phyloP scores from a whole-genome alignment of 2,329 filamentous ascomycete species.

The Pseudogymnoascus pannorum region DNA sequence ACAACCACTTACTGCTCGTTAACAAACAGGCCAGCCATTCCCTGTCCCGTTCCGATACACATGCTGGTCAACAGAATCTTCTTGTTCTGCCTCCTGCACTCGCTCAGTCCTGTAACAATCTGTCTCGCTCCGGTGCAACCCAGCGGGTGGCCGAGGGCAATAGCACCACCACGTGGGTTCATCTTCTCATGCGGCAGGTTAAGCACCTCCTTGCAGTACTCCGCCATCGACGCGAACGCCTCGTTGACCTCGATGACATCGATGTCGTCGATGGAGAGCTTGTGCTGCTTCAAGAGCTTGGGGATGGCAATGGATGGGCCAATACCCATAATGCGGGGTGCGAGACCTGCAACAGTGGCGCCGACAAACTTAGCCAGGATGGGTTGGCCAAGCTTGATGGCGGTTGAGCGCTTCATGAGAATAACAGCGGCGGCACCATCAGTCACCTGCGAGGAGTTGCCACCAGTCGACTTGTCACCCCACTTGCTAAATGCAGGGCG shows the following conservation, averaged over 20 bases:
- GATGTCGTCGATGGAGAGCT: conserved; percentile 70
- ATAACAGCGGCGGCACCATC: conserved; percentile 87
- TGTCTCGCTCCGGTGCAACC: conserved; percentile 71
- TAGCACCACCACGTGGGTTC: conserved; percentile 75
- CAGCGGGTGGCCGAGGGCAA: conserved; percentile 77
- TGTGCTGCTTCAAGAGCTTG: conserved; percentile 78
- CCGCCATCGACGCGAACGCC: conserved; percentile 95
- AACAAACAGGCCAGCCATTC: conserved; percentile 60
- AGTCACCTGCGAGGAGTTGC: conserved; percentile 91
- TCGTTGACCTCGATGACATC: conserved; percentile 95
- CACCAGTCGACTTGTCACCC: conserved; percentile 79
- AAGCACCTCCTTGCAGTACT: conserved; percentile 76
- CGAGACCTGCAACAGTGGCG: conserved; percentile 80
- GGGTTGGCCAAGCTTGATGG: conserved; percentile 77
- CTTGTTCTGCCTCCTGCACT: conserved; percentile 76
- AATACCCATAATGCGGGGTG: conserved; percentile 95
- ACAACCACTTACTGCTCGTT: conserved; percentile 40
- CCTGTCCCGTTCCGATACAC: conserved; percentile 68
- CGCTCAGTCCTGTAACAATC: conserved; percentile 84
- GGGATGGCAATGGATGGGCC: conserved; percentile 66
- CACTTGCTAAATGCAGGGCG: conserved; percentile 85
- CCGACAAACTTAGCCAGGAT: conserved; percentile 93
- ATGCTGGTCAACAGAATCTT: conserved; percentile 89
- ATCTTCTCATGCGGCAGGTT: conserved; percentile 67
- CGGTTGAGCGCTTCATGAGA: conserved; percentile 89